These are phyloP conservation scores for Psilocybe sp. DNA, from an alignment of 768 basidiomycete species.

Conservation along the genomic window DNA sequence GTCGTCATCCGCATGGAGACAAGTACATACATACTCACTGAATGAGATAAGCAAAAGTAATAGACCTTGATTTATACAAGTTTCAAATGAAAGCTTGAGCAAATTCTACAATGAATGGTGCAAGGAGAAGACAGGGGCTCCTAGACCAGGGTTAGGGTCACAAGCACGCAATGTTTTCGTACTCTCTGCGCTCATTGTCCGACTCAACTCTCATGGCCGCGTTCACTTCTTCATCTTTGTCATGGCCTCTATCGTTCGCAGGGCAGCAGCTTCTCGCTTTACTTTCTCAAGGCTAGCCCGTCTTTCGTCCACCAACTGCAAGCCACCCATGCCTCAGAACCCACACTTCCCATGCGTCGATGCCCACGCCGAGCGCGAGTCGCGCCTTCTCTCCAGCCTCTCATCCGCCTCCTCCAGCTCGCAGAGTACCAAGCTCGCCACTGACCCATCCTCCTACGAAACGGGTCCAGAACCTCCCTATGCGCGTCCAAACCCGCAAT, in stretches of 20 bases:
- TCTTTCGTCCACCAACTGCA: neutral
- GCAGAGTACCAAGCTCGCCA: neutral
- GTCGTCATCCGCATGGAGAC: too few relatives aligned
- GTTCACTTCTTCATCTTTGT: too few relatives aligned
- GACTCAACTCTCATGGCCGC: too few relatives aligned
- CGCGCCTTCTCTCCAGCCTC: slow-evolving; percentile 36
- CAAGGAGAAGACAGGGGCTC: neutral
- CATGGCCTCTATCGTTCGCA: too few relatives aligned
- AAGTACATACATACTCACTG: too few relatives aligned
- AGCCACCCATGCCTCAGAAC: slow-evolving; percentile 6
- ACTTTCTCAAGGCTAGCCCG: too few relatives aligned
- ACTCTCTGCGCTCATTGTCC: slow-evolving; percentile 1
- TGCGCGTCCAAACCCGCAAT: slow-evolving; percentile 70
- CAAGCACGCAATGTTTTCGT: neutral
- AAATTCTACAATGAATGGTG: too few relatives aligned
- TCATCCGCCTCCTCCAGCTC: slow-evolving; percentile 19
- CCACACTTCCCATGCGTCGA: slow-evolving; percentile 76
- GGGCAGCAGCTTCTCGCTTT: too few relatives aligned
- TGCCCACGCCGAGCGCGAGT: slow-evolving; percentile 72
- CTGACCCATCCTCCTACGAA: slow-evolving; percentile 27
- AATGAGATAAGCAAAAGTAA: too few relatives aligned
- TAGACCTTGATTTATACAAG: too few relatives aligned
- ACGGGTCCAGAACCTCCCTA: slow-evolving; percentile 83
- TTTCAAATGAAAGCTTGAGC: too few relatives aligned
- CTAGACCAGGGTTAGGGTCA: slow-evolving; percentile 3